Evolutionary conservation across 192 early-diverging fungal genomes (phyloP).

Genomic region (Coemansia sp.): DNA sequence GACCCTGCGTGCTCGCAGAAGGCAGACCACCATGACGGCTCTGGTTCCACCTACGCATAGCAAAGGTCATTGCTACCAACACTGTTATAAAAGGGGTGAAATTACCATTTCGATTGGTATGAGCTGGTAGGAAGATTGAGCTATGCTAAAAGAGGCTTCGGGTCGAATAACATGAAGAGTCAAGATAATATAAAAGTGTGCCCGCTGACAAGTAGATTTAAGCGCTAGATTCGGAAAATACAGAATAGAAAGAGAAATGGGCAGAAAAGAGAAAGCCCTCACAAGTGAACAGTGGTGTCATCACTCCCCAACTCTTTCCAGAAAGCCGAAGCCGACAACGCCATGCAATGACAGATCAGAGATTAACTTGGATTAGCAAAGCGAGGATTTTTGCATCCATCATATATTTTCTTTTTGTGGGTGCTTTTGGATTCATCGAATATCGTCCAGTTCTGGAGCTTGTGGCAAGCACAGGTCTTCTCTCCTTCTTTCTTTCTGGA

Average conservation of each 20-base stretch:
- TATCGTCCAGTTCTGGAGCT: neutral
- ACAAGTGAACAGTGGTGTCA: too few species aligned
- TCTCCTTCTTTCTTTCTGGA: neutral
- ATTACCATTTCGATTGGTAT: conserved; percentile 14
- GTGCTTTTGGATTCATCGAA: neutral
- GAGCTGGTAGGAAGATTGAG: neutral
- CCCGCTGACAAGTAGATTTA: too few species aligned
- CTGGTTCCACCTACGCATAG: too few species aligned
- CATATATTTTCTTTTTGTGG: too few species aligned
- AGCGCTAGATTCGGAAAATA: too few species aligned
- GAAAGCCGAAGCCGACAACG: too few species aligned
- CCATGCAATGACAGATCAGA: too few species aligned
- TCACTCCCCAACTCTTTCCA: too few species aligned
- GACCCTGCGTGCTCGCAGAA: neutral
- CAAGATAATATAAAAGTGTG: conserved; percentile 2
- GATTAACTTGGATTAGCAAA: too few species aligned
- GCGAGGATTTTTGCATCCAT: too few species aligned
- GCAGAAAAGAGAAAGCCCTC: too few species aligned
- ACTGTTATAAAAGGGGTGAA: neutral
- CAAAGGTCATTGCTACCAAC: neutral
- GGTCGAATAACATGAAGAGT: neutral
- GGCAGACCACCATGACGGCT: neutral
- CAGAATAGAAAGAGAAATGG: too few species aligned
- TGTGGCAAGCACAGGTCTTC: neutral
- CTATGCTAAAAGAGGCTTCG: neutral